phyloP scores from a whole-genome alignment of 1,284 basidiomycete genomes.

The Entoloma clypeatum region DNA sequence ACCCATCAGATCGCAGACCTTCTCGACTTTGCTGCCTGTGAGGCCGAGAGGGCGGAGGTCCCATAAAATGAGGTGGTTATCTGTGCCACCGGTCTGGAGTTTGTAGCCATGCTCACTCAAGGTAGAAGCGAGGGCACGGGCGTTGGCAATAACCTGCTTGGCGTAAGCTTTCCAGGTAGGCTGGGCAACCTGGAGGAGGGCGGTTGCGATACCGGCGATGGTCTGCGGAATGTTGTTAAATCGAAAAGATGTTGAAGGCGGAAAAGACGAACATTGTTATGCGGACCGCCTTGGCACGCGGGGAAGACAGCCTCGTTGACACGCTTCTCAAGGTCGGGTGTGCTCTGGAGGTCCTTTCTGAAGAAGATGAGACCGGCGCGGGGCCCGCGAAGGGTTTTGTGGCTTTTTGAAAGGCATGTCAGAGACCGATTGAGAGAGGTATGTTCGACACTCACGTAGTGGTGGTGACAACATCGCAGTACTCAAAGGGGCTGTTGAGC shows the following conservation, averaged over 20 bases:
- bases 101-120: constrained; percentile 84
- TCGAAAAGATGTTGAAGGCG: not conserved
- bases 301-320: constrained; percentile 99
- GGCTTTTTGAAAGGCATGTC: constrained; percentile 41
- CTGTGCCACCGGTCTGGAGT: constrained; percentile 95
- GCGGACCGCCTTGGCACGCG: constrained; percentile 99
- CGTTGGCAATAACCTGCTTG: constrained; percentile 91
- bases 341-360: constrained; percentile 85
- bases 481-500: constrained; percentile 91
- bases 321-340: constrained; percentile 86
- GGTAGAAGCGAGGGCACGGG: constrained; percentile 67
- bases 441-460: constrained; percentile 63
- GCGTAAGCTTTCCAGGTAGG: constrained; percentile 94
- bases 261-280: constrained; percentile 82
- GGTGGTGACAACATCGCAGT: constrained; percentile 96
- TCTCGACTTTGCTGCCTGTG: constrained; percentile 98
- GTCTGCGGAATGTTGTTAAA: constrained; percentile 47
- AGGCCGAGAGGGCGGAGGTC: constrained; percentile 93
- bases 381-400: constrained; percentile 99
- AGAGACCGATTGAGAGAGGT: constrained; percentile 1
- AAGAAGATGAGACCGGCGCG: constrained; percentile 99
- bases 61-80: constrained; percentile 98
- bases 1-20: constrained; percentile 94
- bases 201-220: constrained; percentile 93
- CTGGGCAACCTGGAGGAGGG: constrained; percentile 91